Evolutionary conservation across 805 yeast genomes (phyloP), one percentile per base, ranked within the genome.

Genomic region (Candida ficus): DNA sequence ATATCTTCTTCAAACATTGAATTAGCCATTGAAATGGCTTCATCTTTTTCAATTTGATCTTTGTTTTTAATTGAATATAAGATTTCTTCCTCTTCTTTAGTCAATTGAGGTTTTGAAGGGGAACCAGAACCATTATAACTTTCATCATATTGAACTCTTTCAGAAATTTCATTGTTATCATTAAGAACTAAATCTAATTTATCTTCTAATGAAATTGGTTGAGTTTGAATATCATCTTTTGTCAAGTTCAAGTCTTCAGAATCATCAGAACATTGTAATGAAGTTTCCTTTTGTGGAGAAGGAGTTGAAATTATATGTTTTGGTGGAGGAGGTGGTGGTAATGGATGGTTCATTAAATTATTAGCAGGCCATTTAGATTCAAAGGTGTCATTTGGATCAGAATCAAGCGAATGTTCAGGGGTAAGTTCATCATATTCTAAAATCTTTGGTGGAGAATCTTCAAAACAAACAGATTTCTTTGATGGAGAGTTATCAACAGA

Each of bases 121-220:
- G 53, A 58, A 17, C 50, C 53, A 20, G 54, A 55, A 12, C 53
- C 54, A 37, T 44, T 49, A 29, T 41, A 39, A 17, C 47, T 39
- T 35, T 53, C 58, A 43, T 50, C 56, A 31, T 51, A 38, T 29
- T 46, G 53, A 19, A 54, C 50, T 39, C 48, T 45, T 39, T 47
- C 42, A 8, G 57, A 43, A 3, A 56, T 39, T 2, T 52, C 53
- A 19, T 50, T 46, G 12, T 47, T 29, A 29, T 16, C 44, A 23
- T 58, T 58, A 13, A 73, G 56, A 33, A 66, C 69, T 3, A 72
- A 59, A 41, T 69, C 71, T 41, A 74, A 57, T 49, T 68, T 71
- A 44, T 73, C 71, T 44, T 68, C 68, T 29, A 73, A 54, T 36
- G 59, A 61, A 54, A 53, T 62, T 43, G 52, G 50, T 42, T 44